phyloP scores from a whole-genome alignment of 495 filamentous ascomycete species.

The Neurospora tetraspora region DNA sequence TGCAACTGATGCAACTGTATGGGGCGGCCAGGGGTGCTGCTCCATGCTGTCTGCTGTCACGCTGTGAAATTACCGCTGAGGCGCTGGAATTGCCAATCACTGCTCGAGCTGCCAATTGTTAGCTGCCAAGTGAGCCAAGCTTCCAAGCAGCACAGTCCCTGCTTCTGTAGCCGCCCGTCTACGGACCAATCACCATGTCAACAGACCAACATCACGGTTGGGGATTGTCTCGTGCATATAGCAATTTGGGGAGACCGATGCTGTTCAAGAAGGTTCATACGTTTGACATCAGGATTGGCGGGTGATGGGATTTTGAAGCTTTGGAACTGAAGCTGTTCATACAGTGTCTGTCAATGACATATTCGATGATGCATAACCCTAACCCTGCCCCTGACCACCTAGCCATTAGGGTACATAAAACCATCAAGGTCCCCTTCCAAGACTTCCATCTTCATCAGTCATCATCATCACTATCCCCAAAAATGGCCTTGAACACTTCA shows the following conservation, averaged over 20 bases:
- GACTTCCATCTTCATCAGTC: constrained; percentile 25
- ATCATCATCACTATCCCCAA: constrained; percentile 79
- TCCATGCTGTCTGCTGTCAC: background rate
- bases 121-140: background rate
- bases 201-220: background rate
- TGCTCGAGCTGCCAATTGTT: background rate
- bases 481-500: constrained; percentile 88
- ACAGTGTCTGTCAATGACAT: background rate
- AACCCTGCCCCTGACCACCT: background rate
- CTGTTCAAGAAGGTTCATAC: background rate
- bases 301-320: background rate
- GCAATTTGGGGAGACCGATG: background rate
- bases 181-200: background rate
- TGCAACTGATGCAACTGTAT: background rate
- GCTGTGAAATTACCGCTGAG: background rate
- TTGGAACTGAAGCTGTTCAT: background rate
- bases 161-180: background rate
- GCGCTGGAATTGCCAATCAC: background rate
- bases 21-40: background rate
- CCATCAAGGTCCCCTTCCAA: background rate
- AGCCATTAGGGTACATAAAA: background rate
- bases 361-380: background rate
- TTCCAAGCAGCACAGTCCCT: background rate
- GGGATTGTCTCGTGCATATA: background rate
- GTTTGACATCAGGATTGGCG: background rate